Evolutionary conservation across 352 stramenopile genomes (phyloP).

Genomic region (Phytophthora litchii): DNA sequence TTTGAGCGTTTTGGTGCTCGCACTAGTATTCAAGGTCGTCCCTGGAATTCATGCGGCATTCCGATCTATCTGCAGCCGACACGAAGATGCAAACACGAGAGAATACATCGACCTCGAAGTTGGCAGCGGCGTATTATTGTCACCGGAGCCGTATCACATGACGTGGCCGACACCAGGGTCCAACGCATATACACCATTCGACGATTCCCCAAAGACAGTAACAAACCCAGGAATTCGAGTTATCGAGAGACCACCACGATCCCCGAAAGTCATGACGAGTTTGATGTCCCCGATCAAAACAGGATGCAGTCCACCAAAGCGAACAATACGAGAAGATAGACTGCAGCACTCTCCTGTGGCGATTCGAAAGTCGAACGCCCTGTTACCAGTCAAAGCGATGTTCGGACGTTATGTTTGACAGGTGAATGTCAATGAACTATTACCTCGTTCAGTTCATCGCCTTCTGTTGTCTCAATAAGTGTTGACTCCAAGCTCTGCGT

Average conservation of each 20-base stretch:
- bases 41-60: conserved; percentile 8
- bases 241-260: conserved; percentile 23
- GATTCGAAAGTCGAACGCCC: background rate
- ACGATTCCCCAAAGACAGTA: conserved; percentile 3
- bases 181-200: conserved; percentile 20
- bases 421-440: background rate
- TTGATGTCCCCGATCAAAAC: conserved; percentile 33
- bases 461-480: background rate
- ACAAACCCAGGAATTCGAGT: conserved; percentile 6
- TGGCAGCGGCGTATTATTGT: conserved; percentile 12
- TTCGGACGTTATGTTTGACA: conserved; percentile 11
- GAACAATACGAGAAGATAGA: conserved; percentile 11
- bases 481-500: background rate
- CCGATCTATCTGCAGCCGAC: conserved; percentile 8
- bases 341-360: conserved; percentile 13
- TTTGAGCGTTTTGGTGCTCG: conserved; percentile 37
- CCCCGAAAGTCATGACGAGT: conserved; percentile 35
- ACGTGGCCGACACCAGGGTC: conserved; percentile 27
- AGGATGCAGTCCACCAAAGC: conserved; percentile 31
- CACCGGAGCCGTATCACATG: conserved; percentile 36
- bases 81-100: conserved; percentile 13
- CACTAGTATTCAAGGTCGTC: conserved; percentile 48
- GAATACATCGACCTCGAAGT: conserved; percentile 31
- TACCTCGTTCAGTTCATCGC: no score
- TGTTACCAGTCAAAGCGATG: background rate